Conservation (phyloP, 2,329 filamentous ascomycete genomes). For the Stachybotrys elegans region DNA sequence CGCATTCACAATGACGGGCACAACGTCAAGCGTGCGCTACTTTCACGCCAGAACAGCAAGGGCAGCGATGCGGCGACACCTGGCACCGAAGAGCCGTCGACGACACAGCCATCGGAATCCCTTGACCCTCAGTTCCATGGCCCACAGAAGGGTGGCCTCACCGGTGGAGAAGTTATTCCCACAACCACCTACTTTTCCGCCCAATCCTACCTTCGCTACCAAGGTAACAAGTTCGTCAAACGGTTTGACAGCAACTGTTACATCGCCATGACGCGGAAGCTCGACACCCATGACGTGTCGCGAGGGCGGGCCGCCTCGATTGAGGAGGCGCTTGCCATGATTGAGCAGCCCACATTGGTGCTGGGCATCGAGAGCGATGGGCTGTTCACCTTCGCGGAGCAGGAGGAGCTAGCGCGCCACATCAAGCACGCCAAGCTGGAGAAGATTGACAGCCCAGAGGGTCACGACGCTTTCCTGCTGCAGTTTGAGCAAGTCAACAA, state of each 20-base stretch:
- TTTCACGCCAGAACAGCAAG: slow-evolving; percentile 44
- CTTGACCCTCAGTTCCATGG: slow-evolving; percentile 66
- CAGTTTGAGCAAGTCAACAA: slow-evolving; percentile 97
- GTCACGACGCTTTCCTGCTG: slow-evolving; percentile 91
- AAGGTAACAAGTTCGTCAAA: slow-evolving; percentile 93
- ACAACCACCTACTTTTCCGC: slow-evolving; percentile 93
- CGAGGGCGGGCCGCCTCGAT: slow-evolving; percentile 66
- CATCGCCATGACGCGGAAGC: slow-evolving; percentile 95
- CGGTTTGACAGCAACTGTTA: slow-evolving; percentile 99
- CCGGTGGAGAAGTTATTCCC: slow-evolving; percentile 45
- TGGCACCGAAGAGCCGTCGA: neutral
- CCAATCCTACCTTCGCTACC: slow-evolving; percentile 94
- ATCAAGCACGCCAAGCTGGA: slow-evolving; percentile 74
- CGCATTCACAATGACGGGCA: slow-evolving; percentile 81
- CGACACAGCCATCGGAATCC: slow-evolving; percentile 17
- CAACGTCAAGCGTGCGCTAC: slow-evolving; percentile 49
- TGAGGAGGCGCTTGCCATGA: slow-evolving; percentile 69
- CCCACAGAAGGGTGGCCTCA: slow-evolving; percentile 45
- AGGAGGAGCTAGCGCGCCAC: slow-evolving; percentile 80
- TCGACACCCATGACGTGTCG: slow-evolving; percentile 95
- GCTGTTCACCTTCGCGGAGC: slow-evolving; percentile 94
- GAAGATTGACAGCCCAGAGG: slow-evolving; percentile 89
- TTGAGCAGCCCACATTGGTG: slow-evolving; percentile 85
- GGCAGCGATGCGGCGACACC: slow-evolving; percentile 17
- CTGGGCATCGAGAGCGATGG: slow-evolving; percentile 94